Base-by-base conservation (phyloP, 768 basidiomycete genomes). In the Antrodiella citrinella region DNA sequence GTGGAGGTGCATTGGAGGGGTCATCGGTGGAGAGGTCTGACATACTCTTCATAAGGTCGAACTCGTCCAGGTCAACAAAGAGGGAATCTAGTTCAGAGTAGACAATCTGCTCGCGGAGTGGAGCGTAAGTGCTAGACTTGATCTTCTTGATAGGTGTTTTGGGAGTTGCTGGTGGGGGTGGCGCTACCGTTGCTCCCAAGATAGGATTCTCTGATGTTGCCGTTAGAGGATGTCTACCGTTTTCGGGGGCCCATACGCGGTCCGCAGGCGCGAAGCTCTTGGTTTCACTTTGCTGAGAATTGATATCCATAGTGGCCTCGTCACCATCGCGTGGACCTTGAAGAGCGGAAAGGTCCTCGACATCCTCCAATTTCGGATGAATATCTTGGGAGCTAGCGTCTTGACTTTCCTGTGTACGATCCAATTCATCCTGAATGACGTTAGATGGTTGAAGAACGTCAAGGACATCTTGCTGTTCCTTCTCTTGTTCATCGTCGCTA, bases 401-500 rank as follows among this genome's bases (percentile, higher is more conserved):
- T 59, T 47, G 73, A 40, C 47, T 55, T 60, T 52, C 65, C 52
- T 69, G 65, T 25, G 61, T 66, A 18, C 69, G 65, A 21, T 75
- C 76, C 13, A 84, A 67, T 19, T 78, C 82, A 15, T 83, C 84
- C 52, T 81, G 74, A n/a, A 87, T 65, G 2, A 70, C 62, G 4
- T 66, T 59, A 5, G 72, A 62, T 7, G 84, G 73, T 51, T 83
- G 81, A 18, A 87, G 70, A 3, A 70, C 70, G 62, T 89, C 80
- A n/a, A 78, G 63, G 12, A 81, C 69, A 45, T 75, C 74, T 51
- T 69, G 72, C 44, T 71, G 69, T 42, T 80, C 80, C 52, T 69
- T 69, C 48, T 81, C 80, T 39, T 76, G 81, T 5, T 80, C 78
- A 24, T 77, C 75, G 3, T 83, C 79, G 18, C 82, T 82, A 21